Base-by-base conservation (phyloP, 2,329 filamentous ascomycete species). In the Fusarium denticulatum region DNA sequence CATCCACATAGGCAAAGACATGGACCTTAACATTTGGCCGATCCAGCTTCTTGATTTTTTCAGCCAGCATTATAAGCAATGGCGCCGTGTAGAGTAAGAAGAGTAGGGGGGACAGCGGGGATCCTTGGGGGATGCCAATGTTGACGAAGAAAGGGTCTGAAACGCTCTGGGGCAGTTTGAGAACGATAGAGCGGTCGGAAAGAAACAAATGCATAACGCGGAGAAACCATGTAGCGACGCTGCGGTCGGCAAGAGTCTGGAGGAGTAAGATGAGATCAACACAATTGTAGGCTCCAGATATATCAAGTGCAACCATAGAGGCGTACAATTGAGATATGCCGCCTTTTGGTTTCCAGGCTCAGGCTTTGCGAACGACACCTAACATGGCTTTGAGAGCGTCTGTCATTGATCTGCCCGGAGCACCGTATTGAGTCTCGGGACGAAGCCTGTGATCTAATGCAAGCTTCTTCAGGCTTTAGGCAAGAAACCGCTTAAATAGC, bases 91-190 rank as follows among this genome's bases (percentile, higher is more conserved):
- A 72, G 40, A 72, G 46, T 3, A 67, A 43, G 50, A 71, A 72
- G 7, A 71, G 50, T 3, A 72, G 24, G 2, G 67, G 55, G 3
- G 70, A 71, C 2, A 64, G 28, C 5, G 46, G 63, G 3, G 47
- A 57, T 5, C 67, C 70, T 39, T 72, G 67, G 7, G 67, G 67
- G 14, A 72, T 59, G 13, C 70, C 67, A 15, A 57, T 63, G 49
- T 71, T 64, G 32, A 64, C 24, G 13, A 26, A 62, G 16, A 67
- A 67, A 2, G 13, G 11, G 1, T 43, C 10, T 11, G 67, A 60
- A 3, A 40, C 53, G 15, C 46, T 50, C 4, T 43, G 34, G 1
- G 63, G 67, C 12, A 72, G 32, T n/a, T 46, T 47, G 12, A 71
- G 15, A 22, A 40, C 20, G 16, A 57, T 68, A 7, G 28, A 37